Conservation (phyloP, 306 rosid genomes). For the Ammopiptanthus mongolicus region DNA sequence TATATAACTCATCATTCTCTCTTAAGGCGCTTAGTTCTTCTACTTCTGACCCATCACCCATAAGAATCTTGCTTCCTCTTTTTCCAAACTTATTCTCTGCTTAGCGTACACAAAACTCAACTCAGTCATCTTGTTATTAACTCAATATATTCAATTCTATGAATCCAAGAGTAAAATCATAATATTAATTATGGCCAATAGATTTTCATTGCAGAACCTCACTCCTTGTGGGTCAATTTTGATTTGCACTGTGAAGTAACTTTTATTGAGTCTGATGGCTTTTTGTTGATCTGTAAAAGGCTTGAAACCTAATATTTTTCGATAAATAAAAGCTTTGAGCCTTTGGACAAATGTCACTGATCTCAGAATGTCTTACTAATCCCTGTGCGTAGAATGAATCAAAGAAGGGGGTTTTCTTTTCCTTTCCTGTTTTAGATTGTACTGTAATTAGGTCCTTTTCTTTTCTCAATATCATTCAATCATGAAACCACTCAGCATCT, state of each 20-base stretch:
- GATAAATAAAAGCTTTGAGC: background rate
- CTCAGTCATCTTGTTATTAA: background rate
- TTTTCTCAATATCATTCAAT: background rate
- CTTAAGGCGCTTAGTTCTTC: slow-evolving; percentile 62
- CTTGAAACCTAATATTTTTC: background rate
- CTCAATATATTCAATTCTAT: background rate
- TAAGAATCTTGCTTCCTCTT: slow-evolving; percentile 58
- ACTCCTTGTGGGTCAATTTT: background rate
- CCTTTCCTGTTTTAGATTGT: background rate
- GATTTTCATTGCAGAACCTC: background rate
- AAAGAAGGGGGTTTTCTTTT: background rate
- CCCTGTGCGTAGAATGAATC: background rate
- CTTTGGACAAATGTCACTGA: background rate
- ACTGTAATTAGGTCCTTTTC: background rate
- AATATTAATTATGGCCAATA: background rate
- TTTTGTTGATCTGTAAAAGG: background rate
- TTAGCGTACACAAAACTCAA: slow-evolving; percentile 26
- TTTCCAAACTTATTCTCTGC: slow-evolving; percentile 67
- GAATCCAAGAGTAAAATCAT: background rate
- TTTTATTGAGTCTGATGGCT: background rate
- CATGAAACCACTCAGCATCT: background rate
- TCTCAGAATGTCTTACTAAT: background rate
- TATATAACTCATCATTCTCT: slow-evolving; percentile 64
- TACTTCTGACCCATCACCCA: slow-evolving; percentile 72
- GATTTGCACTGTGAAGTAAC: background rate